Base-by-base conservation (phyloP, 495 filamentous ascomycete species). In the Penicillium cataractarum region DNA sequence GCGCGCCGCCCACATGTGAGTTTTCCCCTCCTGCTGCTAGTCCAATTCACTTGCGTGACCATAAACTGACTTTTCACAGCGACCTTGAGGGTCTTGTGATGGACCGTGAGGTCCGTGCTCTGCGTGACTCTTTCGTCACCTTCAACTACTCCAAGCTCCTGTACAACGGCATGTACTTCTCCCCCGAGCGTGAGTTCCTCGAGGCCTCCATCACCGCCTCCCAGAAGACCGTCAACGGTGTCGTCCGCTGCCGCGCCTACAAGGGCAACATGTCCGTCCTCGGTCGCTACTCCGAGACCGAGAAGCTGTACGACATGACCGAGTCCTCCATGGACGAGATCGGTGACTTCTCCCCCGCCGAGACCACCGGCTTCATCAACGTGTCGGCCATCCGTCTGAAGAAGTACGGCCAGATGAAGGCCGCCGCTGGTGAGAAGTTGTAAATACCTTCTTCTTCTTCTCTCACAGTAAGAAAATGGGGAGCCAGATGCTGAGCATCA, bases 261-360 rank as follows among this genome's bases (percentile, higher is more conserved):
- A 95, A 96, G 84, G 93, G 93, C 65, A 83, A 70, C 68, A 82
- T 89, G 62, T 86, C 78, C 71, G 82, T 95, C 27, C 80, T 97
- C 21, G 92, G 92, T 67, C 86, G 93, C 55, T 88, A 80, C 74
- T 86, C 80, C 68, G 83, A 89, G 69, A 90, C 90, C 59, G 87
- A 89, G 83, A 96, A 96, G 82, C 84, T 97, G 59, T 97, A 98
- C 78, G 84, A 85, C 74, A 86, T 86, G 80, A 79, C 83, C 66
- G 92, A 96, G 80, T 84, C 86, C 48, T 88, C 83, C 65, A 98
- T 97, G 94, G 94, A 97, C 78, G 86, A 87, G 69, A 86, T 97
- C 68, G 89, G 86, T 71, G 87, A 87, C 70, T 96, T 97, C 80
- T 81, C 78, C 57, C 92, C 92, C 37, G 78, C 81, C 59, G 90